Evolutionary conservation across 257 asterid genomes (phyloP), one percentile per base, ranked within the genome.

Genomic region (Petunia axillaris): DNA sequence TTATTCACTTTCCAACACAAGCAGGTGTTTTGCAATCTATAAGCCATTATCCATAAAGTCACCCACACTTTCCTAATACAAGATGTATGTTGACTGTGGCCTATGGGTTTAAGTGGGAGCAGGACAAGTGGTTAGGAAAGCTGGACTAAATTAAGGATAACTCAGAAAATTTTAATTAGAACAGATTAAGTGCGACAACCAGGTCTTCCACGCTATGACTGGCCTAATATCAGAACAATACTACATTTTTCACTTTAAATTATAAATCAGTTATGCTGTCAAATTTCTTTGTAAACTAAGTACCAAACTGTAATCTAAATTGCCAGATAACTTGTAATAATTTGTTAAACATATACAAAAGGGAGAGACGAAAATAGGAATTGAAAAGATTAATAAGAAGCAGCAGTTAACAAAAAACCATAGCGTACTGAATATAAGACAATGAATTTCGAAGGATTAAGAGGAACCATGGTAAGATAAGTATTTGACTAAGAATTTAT

Each of bases 381-480:
- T 25, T 25, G 25, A 25, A 25, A 25, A 25, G 25, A 25, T 25
- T 25, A 25, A 25, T 48, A 71, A 35, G 35, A 71, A 50, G 55
- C 25, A 25, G 43, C 1, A 11, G 44, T 10, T 48, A 46, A 25
- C 58, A 48, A 13, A 48, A 71, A 71, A 71, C n/a, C 36, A 5
- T 25, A 39, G 1, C 3, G 16, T 4, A 2, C 59, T 70, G 16
- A 70, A 5, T 70, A 37, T 35, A 8, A 71, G 25, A 25, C 25
- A 25, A 25, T 25, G 25, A 25, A 25, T 25, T 71, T 71, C 0
- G 9, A 38, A 71, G 8, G 41, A 25, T 66, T 71, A 5, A 48
- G 77, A 35, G 77, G 77, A 71, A 71, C 25, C 60, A 35, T 48
- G 25, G 5, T 48, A 71, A 48, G 77, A 70, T 70, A 70, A 70